Conservation (phyloP, 2,329 filamentous ascomycete genomes). For the Nemania bipapillata region DNA sequence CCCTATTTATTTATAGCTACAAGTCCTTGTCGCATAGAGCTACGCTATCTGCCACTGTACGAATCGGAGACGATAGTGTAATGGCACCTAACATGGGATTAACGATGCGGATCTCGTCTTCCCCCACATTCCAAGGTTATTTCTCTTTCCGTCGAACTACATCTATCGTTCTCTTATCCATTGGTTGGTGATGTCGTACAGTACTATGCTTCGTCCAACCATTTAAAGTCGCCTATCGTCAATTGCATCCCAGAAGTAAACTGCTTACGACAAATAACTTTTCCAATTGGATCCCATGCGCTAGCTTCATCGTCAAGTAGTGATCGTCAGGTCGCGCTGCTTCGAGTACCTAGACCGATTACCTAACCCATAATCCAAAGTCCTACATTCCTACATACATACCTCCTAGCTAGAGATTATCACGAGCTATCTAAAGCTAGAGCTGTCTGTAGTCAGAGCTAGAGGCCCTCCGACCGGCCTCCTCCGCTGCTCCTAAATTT, state of each 20-base stretch:
- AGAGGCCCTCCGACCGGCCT: background rate
- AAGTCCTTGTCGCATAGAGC: background rate
- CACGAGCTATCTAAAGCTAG: background rate
- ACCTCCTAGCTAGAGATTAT: background rate
- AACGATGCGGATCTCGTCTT: constrained; percentile 12
- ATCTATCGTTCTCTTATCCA: constrained; percentile 37
- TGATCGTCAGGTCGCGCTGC: constrained; percentile 34
- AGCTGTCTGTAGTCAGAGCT: background rate
- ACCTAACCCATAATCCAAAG: constrained; percentile 36
- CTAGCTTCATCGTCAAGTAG: constrained; percentile 16
- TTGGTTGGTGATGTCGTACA: constrained; percentile 33
- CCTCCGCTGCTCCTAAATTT: background rate
- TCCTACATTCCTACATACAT: no score
- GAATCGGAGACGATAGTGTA: background rate
- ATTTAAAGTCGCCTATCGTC: constrained; percentile 22
- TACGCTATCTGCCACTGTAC: background rate
- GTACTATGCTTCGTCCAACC: constrained; percentile 21
- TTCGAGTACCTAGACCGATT: constrained; percentile 19
- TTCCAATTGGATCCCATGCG: constrained; percentile 19
- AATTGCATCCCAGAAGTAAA: constrained; percentile 7
- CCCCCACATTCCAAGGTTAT: constrained; percentile 36
- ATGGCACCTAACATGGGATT: constrained; percentile 14
- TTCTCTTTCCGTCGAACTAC: constrained; percentile 37
- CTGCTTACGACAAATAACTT: constrained; percentile 1
- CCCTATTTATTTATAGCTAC: background rate